Evolutionary conservation across 257 asterid genomes (phyloP), one percentile per base, ranked within the genome.

Genomic region (Paulownia fortunei): DNA sequence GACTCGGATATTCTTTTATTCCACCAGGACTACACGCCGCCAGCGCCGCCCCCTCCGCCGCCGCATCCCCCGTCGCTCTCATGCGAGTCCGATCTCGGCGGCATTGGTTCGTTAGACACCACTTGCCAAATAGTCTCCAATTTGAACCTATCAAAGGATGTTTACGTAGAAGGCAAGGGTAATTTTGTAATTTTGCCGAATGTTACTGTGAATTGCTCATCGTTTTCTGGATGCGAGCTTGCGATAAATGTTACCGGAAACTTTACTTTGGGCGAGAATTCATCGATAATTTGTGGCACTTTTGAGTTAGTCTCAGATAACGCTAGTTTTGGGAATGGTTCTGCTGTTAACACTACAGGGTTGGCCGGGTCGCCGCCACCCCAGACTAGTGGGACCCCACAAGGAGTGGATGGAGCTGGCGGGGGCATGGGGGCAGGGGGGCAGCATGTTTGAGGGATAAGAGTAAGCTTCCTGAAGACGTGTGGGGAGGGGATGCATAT

Each of bases 31-130:
- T 96, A 96, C 90, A 83, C 97, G 34, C 99, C 99, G 30, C 99
- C 99, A 19, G 97, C 99, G 16, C 99, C 99, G 10, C 96, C 97
- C 3, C 98, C 99, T 2, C 98, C 99, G 7, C 99, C 99, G 73
- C 97, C 98, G 23, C 99, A 89, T 32, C 98, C 98, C 59, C 99
- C 97, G 80, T 89, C 97, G 63, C 81, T 87, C 12, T 87, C 95
- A 3, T 96, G 99, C 80, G 92, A 89, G 84, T 86, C 87, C 75
- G 97, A 90, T 89, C 96, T 96, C 26, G 97, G 96, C 12, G 99
- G 98, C 3, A 88, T 96, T 42, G 99, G 99, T 24, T 80, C 97
- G 23, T 72, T 96, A 54, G 99, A 96, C 78, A 92, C 98, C 37
- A 89, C 96, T 47, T 96, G 99, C 75, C 84, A 86, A 68, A 85